phyloP scores from a whole-genome alignment of 2,329 filamentous ascomycete species.

The Iodosphaeria phyllophila region DNA sequence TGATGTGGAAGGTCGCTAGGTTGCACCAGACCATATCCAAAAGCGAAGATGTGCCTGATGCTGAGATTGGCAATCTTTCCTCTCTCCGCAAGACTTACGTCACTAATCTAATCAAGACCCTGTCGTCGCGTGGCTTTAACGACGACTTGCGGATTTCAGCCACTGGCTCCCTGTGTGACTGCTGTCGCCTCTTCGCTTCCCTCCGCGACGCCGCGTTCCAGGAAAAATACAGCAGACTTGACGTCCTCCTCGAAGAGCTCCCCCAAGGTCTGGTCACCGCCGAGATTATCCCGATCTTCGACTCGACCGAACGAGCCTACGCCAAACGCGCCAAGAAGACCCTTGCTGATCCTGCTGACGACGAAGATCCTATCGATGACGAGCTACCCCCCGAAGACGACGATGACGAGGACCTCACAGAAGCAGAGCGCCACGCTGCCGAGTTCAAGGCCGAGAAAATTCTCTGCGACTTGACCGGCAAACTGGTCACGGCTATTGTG shows the following conservation, averaged over 20 bases:
- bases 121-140: conserved; percentile 48
- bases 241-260: conserved; percentile 50
- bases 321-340: conserved; percentile 49
- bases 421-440: conserved; percentile 39
- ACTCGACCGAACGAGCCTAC: conserved; percentile 55
- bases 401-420: conserved; percentile 31
- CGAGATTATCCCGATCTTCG: conserved; percentile 60
- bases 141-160: conserved; percentile 65
- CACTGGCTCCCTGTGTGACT: conserved; percentile 60
- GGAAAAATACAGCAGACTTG: conserved; percentile 32
- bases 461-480: conserved; percentile 70
- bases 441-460: conserved; percentile 66
- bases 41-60: conserved; percentile 33
- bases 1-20: conserved; percentile 74
- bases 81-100: conserved; percentile 36
- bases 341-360: conserved; percentile 46
- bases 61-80: conserved; percentile 41
- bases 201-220: conserved; percentile 34
- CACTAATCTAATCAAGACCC: conserved; percentile 44
- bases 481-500: conserved; percentile 64
- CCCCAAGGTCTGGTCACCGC: conserved; percentile 38
- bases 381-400: conserved; percentile 42
- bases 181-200: conserved; percentile 63
- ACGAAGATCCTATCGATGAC: conserved; percentile 54
- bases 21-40: conserved; percentile 35